Conservation (phyloP, 139 green algal genomes). For the Auxenochlorella pyrenoidosa region DNA sequence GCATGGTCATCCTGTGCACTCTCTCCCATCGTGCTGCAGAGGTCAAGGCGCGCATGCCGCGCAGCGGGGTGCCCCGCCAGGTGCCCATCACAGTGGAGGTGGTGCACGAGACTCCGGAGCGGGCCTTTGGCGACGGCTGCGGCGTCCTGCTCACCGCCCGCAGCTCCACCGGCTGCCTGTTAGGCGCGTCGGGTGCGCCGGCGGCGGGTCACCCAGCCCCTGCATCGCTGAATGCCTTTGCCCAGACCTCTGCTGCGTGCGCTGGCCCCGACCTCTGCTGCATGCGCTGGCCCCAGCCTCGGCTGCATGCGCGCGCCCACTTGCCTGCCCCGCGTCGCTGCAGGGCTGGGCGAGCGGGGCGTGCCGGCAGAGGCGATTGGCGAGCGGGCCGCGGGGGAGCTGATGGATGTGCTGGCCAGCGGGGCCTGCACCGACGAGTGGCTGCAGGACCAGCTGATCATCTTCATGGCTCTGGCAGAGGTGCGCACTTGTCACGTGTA, state of each 20-base stretch:
- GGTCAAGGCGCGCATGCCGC: not conserved
- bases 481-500: not conserved
- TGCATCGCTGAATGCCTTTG: not conserved
- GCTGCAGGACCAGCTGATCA: constrained; percentile 82
- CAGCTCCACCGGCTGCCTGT: constrained; percentile 61
- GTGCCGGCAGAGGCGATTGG: constrained; percentile 57
- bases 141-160: constrained; percentile 65
- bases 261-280: not conserved
- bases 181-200: constrained; percentile 50
- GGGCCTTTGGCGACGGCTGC: constrained; percentile 63
- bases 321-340: not conserved
- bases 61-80: not conserved
- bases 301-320: no score
- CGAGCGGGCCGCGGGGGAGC: constrained; percentile 54
- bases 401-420: constrained; percentile 60
- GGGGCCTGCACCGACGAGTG: constrained; percentile 65
- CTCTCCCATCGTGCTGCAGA: no score
- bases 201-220: not conserved
- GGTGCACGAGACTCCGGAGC: constrained; percentile 34
- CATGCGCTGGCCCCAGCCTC: not conserved
- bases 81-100: constrained; percentile 6
- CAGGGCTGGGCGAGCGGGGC: constrained; percentile 52
- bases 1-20: no score
- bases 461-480: constrained; percentile 85
- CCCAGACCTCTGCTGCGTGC: not conserved